Percentiles rank a stretch among this genome's conserved stretches.
Conservation (phyloP, 805 yeast species). For the Starmera caribaea region DNA sequence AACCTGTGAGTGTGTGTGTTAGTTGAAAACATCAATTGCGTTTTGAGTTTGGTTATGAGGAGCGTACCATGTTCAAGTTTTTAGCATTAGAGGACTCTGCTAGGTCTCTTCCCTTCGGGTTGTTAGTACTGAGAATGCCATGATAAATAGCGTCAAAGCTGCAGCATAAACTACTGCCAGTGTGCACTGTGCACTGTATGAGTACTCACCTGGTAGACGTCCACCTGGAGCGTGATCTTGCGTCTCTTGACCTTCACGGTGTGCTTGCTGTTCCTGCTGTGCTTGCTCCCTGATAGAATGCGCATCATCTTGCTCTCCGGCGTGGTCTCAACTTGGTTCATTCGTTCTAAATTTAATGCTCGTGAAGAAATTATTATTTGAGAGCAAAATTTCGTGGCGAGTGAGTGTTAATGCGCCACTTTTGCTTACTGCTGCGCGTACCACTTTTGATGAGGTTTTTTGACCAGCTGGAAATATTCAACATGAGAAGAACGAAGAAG, state of each 20-base stretch:
- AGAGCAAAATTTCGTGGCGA: neutral
- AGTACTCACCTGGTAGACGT: slow-evolving; percentile 9
- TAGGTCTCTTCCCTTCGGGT: no score
- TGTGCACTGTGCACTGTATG: no score
- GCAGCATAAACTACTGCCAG: no score
- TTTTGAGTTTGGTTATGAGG: neutral
- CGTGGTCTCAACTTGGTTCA: neutral
- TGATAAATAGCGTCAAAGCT: no score
- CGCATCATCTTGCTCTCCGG: slow-evolving; percentile 3
- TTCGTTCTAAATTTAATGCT: neutral
- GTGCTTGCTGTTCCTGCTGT: slow-evolving; percentile 1
- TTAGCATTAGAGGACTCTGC: neutral
- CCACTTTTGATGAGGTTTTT: neutral
- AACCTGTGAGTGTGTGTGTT: slow-evolving; percentile 4
- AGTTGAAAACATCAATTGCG: neutral
- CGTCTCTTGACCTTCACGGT: slow-evolving; percentile 4
- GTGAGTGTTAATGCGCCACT: neutral
- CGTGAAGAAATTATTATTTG: no score
- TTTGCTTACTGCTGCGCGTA: no score
- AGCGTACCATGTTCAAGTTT: no score
- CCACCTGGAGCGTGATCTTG: slow-evolving; percentile 7
- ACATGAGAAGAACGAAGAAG: no score
- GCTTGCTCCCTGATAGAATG: slow-evolving; percentile 2
- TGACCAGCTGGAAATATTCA: no score
- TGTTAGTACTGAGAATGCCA: neutral